Evolutionary conservation across 2,329 filamentous ascomycete genomes (phyloP).

Genomic region (Botrytis aclada): DNA sequence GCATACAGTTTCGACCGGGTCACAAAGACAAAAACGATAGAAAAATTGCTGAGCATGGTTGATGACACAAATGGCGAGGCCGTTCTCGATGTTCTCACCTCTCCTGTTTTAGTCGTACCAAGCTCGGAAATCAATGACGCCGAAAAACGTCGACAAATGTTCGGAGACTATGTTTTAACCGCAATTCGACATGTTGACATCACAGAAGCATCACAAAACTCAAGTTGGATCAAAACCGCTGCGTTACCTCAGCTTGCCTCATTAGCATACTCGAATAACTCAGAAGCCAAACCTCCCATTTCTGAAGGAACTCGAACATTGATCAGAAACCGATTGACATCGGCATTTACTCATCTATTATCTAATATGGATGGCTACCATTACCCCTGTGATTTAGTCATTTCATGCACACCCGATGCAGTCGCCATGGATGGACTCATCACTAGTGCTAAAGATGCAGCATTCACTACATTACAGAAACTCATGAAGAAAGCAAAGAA

Average conservation of each 20-base stretch:
- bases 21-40: conserved; percentile 81
- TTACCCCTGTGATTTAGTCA: conserved; percentile 38
- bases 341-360: conserved; percentile 56
- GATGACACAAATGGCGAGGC: conserved; percentile 35
- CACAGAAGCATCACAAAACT: conserved; percentile 24
- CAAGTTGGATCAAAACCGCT: conserved; percentile 29
- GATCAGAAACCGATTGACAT: conserved; percentile 55
- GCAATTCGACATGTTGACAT: conserved; percentile 34
- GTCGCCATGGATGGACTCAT: conserved; percentile 56
- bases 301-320: conserved; percentile 54
- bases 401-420: conserved; percentile 37
- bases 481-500: conserved; percentile 46
- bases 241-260: conserved; percentile 43
- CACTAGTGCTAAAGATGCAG: conserved; percentile 51
- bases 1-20: conserved; percentile 79
- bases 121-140: conserved; percentile 32
- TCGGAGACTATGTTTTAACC: conserved; percentile 36
- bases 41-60: conserved; percentile 46
- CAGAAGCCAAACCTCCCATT: conserved; percentile 43
- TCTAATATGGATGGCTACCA: conserved; percentile 51
- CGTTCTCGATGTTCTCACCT: conserved; percentile 48
- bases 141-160: conserved; percentile 35
- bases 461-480: conserved; percentile 51
- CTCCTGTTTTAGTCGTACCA: conserved; percentile 42
- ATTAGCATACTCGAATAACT: conserved; percentile 52